Evolutionary conservation across 192 early-diverging fungal genomes (phyloP), one percentile per base, ranked within the genome.

Genomic region (Umbelopsis sp.): DNA sequence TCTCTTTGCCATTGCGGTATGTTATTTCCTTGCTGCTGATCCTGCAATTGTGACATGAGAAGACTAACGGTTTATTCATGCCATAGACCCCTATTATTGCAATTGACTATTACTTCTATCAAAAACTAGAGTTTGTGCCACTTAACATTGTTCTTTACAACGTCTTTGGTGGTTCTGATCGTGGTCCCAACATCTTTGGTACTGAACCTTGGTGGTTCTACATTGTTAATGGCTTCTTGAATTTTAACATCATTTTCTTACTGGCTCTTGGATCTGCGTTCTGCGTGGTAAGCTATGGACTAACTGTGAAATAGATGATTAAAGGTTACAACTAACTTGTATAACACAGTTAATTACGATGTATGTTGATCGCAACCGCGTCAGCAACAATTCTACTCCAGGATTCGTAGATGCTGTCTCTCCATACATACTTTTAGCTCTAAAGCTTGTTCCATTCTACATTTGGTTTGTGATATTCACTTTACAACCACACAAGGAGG

Each of bases 401-500:
- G 70, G 66, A 47, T 67, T 51, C 45, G 45, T 52, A 1, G 77
- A 74, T 52, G 62, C 34, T 8, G 52, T 77, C 34, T 78, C 80
- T 41, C 82, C 81, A 17, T 72, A 82, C 20, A 21, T 81, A 38
- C 76, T 87, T 51, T 77, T 93, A 2, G 31, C 83, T 16, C 76
- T 85, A 49, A 88, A 89, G 56, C 77, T 95, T 1, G 38, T 79
- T 50, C 91, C 91, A 9, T 91, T 97, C 29, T 91, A 91, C 49
- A 45, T 95, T 17, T 90, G 88, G 88, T 82, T 98, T 31, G 56
- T 71, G 3, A 89, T 93, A 26, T 96, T 99, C 68, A 90, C 89
- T 2, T 24, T 85, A 12, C 96, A 97, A 78, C 90, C 95, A n/a
- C 97, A 99, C 84, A 99, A 99, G 80, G 97, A 99, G 73, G 97